These are phyloP conservation scores for Cladosporium cucumerinum DNA, from an alignment of 2,329 filamentous ascomycete genomes.

Conservation along the genomic window DNA sequence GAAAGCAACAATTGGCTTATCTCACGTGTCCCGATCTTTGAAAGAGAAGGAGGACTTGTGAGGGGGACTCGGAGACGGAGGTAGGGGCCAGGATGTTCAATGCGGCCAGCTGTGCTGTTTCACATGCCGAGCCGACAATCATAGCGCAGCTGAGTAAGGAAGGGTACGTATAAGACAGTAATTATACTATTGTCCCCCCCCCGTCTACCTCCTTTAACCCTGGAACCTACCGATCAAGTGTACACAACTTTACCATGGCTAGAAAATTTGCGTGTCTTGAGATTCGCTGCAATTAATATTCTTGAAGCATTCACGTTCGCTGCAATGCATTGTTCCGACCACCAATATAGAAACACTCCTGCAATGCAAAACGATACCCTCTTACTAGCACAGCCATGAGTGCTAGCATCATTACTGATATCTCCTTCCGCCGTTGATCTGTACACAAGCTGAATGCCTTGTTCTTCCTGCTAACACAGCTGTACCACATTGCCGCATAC, in stretches of 20 bases:
- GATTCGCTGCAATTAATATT: not conserved
- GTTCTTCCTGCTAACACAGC: not conserved
- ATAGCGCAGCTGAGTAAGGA: not conserved
- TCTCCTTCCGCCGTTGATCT: not conserved
- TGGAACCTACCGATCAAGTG: not conserved
- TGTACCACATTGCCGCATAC: not conserved
- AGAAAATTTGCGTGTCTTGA: not conserved
- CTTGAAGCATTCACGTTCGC: not conserved
- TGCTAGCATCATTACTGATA: not conserved
- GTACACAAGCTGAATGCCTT: not conserved
- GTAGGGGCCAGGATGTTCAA: not conserved
- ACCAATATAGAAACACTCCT: not conserved
- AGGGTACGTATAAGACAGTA: not conserved
- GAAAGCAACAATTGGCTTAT: not conserved
- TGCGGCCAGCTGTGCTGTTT: slow-evolving; percentile 5
- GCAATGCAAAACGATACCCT: not conserved
- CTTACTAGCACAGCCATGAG: not conserved
- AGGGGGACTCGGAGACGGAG: not conserved
- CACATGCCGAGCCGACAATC: not conserved
- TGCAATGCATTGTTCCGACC: not conserved
- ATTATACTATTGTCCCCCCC: not conserved
- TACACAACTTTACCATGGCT: not conserved
- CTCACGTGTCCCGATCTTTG: not conserved
- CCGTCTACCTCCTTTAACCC: not conserved
- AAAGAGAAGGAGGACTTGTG: not conserved